A percentile compares a stretch with the other conserved stretches of the same genome.
Evolutionary conservation across 805 yeast genomes (phyloP).

Genomic region (Vanderwaltozyma yarrowii): DNA sequence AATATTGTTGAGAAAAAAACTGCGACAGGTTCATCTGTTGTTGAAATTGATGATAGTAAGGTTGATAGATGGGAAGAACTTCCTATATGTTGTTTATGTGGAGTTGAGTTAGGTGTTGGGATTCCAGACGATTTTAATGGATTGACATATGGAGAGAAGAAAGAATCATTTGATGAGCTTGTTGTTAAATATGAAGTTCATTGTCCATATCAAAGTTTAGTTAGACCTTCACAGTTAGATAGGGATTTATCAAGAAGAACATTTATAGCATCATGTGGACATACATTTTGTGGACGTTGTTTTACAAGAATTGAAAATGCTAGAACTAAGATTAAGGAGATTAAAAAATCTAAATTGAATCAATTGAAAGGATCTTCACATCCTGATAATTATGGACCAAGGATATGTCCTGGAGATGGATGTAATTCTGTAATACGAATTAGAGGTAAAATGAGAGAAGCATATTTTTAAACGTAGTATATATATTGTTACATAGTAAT

Average conservation of each 20-base stretch:
- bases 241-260: slow-evolving; percentile 52
- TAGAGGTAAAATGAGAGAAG: slow-evolving; percentile 44
- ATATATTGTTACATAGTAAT: too few relatives aligned
- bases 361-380: slow-evolving; percentile 27
- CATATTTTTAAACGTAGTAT: slow-evolving; percentile 31
- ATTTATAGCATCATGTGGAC: slow-evolving; percentile 68
- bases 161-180: slow-evolving; percentile 22
- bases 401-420: slow-evolving; percentile 43
- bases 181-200: slow-evolving; percentile 29
- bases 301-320: slow-evolving; percentile 51
- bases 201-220: slow-evolving; percentile 59
- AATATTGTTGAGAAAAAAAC: slow-evolving; percentile 13
- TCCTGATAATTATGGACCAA: slow-evolving; percentile 44
- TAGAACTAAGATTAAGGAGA: slow-evolving; percentile 12
- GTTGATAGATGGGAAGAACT: slow-evolving; percentile 29
- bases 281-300: slow-evolving; percentile 79
- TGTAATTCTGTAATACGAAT: slow-evolving; percentile 39
- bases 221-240: slow-evolving; percentile 44
- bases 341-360: slow-evolving; percentile 19
- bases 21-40: slow-evolving; percentile 11
- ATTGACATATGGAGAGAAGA: slow-evolving; percentile 12
- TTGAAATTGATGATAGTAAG: slow-evolving; percentile 17
- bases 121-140: slow-evolving; percentile 43
- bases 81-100: slow-evolving; percentile 59
- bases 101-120: slow-evolving; percentile 63